Evolutionary conservation across 495 filamentous ascomycete species (phyloP).

Genomic region (Xylaria flabelliformis): DNA sequence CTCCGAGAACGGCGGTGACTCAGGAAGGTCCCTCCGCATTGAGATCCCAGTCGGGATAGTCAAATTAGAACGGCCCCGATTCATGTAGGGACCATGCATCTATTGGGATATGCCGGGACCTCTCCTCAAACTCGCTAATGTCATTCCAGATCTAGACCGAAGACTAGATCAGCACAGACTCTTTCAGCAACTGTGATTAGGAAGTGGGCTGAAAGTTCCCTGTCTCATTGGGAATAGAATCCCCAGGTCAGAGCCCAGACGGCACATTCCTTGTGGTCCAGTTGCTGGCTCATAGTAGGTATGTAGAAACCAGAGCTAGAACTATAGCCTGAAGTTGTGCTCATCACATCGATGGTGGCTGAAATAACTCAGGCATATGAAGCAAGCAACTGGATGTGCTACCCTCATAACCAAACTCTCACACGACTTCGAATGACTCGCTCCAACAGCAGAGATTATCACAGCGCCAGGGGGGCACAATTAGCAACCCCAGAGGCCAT

Average conservation of each 20-base stretch:
- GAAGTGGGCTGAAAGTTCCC: background rate
- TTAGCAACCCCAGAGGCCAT: background rate
- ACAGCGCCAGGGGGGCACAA: background rate
- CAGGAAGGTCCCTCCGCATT: slow-evolving; percentile 1
- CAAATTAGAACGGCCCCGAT: background rate
- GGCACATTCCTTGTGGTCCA: background rate
- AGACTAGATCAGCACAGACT: background rate
- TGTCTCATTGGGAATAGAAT: background rate
- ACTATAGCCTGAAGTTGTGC: background rate
- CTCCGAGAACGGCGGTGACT: slow-evolving; percentile 18
- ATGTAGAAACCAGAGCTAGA: background rate
- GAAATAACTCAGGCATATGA: background rate
- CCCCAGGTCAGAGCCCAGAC: background rate
- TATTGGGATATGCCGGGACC: background rate
- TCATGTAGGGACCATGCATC: slow-evolving; percentile 15
- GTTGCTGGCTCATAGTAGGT: background rate
- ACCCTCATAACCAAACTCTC: background rate
- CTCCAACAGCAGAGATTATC: background rate
- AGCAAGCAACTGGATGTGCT: background rate
- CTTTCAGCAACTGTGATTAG: background rate
- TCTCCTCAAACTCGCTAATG: background rate
- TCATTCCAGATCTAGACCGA: background rate
- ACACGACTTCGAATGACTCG: background rate
- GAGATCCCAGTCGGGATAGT: background rate
- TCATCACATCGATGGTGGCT: background rate